These are phyloP conservation scores for Mallotus nudiflorus DNA, from an alignment of 345 rosid species.

Conservation along the genomic window DNA sequence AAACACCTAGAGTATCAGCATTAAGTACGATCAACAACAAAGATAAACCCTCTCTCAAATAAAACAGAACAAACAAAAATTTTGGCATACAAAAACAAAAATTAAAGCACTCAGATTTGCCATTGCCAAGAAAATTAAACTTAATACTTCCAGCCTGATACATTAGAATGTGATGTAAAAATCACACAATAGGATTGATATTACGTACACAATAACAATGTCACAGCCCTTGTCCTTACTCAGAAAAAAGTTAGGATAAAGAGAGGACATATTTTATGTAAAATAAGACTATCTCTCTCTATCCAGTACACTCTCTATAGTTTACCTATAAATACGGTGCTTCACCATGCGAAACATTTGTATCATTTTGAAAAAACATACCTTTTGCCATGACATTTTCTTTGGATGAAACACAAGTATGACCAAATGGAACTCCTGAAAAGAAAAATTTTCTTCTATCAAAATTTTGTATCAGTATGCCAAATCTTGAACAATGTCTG, in stretches of 20 bases:
- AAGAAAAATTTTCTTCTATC: constrained; percentile 57
- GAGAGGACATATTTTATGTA: not conserved
- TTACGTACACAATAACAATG: not conserved
- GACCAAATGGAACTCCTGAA: constrained; percentile 95
- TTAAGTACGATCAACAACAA: not conserved
- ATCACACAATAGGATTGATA: not conserved
- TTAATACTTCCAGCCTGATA: not conserved
- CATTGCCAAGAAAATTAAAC: not conserved
- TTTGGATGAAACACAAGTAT: constrained; percentile 72
- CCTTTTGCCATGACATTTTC: constrained; percentile 90
- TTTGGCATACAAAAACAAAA: not conserved
- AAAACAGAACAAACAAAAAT: not conserved
- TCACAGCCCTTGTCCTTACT: not conserved
- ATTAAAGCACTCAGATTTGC: not conserved
- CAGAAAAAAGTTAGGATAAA: not conserved
- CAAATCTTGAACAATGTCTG: no score
- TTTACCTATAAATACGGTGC: not conserved
- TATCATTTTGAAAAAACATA: constrained; percentile 42
- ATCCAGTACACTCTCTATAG: not conserved
- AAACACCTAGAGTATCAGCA: not conserved
- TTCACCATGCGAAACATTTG: constrained; percentile 6
- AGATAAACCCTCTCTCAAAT: not conserved
- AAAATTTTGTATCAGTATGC: no score
- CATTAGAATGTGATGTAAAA: not conserved
- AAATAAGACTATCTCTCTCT: not conserved